phyloP scores from a whole-genome alignment of 164 flowering plant genomes.

The Dillenia turbinata region DNA sequence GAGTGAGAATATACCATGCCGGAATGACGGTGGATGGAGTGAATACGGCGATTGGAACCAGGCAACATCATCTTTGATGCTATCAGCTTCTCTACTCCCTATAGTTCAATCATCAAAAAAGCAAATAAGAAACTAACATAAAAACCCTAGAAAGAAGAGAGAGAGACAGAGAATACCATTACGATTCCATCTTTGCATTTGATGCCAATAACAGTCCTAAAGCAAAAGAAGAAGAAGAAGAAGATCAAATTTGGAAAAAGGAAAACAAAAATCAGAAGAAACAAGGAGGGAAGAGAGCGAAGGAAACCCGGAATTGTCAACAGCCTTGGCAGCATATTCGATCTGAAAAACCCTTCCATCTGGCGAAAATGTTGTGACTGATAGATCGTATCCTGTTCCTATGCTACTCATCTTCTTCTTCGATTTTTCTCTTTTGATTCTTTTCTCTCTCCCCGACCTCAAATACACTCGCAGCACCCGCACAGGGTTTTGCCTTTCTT shows the following conservation, averaged over 20 bases:
- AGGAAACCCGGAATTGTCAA: slow-evolving; percentile 87
- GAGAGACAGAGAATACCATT: slow-evolving; percentile 30
- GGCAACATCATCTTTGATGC: slow-evolving; percentile 97
- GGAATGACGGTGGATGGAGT: slow-evolving; percentile 91
- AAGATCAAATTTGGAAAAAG: background rate
- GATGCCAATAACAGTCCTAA: slow-evolving; percentile 83
- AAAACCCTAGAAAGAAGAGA: background rate
- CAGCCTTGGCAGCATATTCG: slow-evolving; percentile 98
- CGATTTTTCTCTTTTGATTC: background rate
- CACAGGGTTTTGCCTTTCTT: background rate
- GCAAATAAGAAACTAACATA: background rate
- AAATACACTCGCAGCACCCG: background rate
- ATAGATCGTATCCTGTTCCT: slow-evolving; percentile 96
- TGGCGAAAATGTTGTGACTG: slow-evolving; percentile 97
- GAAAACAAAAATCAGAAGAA: background rate
- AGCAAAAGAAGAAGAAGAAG: background rate
- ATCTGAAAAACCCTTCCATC: slow-evolving; percentile 99
- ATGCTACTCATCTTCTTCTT: slow-evolving; percentile 72
- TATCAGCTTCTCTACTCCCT: slow-evolving; percentile 96
- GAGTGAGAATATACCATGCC: slow-evolving; percentile 63
- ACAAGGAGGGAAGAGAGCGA: background rate
- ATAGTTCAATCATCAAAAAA: slow-evolving; percentile 5
- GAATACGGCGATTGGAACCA: slow-evolving; percentile 89
- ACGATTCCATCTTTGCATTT: slow-evolving; percentile 90
- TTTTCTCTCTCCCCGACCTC: slow-evolving; percentile 1